Evolutionary conservation across 2,329 filamentous ascomycete species (phyloP), one percentile per base, ranked within the genome.

Genomic region (Aspergillus fischeri): DNA sequence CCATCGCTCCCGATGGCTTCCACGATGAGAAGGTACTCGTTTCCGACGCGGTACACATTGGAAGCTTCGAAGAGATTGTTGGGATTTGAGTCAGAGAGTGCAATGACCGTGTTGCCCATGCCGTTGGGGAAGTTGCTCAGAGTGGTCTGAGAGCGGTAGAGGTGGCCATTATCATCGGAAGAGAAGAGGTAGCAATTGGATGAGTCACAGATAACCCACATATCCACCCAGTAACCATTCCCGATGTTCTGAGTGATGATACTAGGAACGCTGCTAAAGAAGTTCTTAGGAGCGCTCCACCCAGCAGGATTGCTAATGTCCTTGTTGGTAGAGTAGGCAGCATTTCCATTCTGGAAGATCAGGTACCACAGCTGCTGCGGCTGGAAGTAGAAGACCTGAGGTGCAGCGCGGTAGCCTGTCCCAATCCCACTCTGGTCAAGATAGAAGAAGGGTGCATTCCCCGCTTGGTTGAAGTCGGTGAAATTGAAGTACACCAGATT

Each of bases 401-500:
- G 56, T 2, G 56, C 52, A 9, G 56, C 56, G n/a, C 52, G 49
- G 17, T 58, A 58, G 4, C 56, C 56, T 9, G 27, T 35, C 3
- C 52, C 56, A 8, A 58, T 52, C 0, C 48, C 38, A 11, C 24
- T 42, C n/a, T 58, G 27, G n/a, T 58, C 56, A 3, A 55, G 52
- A n/a, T 55, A 58, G 28, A 55, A 38, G 42, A 58, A 58, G 17
- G 48, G 32, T 0, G 56, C 56, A 1, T 53, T 55, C 3, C 35
- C 25, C n/a, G 56, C 52, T 10, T 58, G 17, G 14, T 20, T 42
- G 11, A 58, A 58, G 20, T 58, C 42, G 52, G 56, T 49, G 49
- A 58, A 55, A 49, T 51, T 55, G 10, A 58, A 41, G 14, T 58
- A 58, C 17, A 58, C 56, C 5, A 58, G 42, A 11, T 49, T 50